phyloP scores from a whole-genome alignment of 1,284 basidiomycete genomes.

The Irpex lacteus region DNA sequence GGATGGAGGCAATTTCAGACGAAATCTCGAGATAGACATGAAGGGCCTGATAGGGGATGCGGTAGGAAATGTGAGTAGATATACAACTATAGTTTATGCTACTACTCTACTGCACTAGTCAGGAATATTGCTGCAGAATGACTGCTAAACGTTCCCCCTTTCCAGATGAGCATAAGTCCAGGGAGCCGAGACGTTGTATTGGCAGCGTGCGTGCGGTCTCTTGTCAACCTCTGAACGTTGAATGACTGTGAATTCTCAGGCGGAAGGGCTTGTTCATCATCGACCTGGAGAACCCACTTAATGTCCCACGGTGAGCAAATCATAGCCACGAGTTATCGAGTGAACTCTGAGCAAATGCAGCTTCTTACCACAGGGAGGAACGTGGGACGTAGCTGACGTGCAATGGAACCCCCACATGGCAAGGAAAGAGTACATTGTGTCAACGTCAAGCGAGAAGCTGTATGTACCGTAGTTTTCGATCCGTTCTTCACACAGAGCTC shows the following conservation, averaged over 20 bases:
- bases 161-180: constrained; percentile 80
- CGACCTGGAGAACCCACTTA: constrained; percentile 85
- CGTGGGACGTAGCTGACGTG: constrained; percentile 95
- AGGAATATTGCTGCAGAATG: background rate
- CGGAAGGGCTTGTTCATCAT: constrained; percentile 96
- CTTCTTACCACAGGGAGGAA: constrained; percentile 88
- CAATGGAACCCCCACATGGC: constrained; percentile 95
- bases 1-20: constrained; percentile 48
- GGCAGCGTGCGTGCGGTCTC: constrained; percentile 56
- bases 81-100: background rate
- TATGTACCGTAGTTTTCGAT: constrained; percentile 31
- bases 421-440: constrained; percentile 88
- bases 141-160: background rate
- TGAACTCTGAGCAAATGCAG: constrained; percentile 43
- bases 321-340: too few relatives aligned
- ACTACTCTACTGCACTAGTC: background rate
- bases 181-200: constrained; percentile 76
- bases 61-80: constrained; percentile 68
- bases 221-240: background rate
- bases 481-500: background rate
- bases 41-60: constrained; percentile 75
- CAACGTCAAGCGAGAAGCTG: constrained; percentile 94
- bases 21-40: constrained; percentile 71
- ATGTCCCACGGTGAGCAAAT: constrained; percentile 74
- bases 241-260: constrained; percentile 33